A percentile compares a stretch with the other conserved stretches of the same genome.
phyloP scores from a whole-genome alignment of 768 basidiomycete species.

The Phylloporus arenicola region DNA sequence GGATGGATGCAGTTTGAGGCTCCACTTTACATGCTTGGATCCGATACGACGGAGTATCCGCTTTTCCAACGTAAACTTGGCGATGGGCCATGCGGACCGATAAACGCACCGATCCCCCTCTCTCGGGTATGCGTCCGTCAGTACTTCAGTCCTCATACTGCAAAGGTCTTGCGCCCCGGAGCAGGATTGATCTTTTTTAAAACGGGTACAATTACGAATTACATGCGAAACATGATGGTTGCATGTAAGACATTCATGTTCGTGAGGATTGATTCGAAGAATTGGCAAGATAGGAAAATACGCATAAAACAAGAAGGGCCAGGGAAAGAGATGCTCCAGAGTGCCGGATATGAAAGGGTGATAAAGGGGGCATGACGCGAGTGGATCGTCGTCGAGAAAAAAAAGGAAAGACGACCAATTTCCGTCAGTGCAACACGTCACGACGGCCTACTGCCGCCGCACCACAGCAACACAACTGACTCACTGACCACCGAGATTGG shows the following conservation, averaged over 20 bases:
- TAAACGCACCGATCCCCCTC: neutral
- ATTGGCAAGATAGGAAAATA: neutral
- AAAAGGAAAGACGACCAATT: slow-evolving; percentile 35
- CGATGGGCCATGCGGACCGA: neutral
- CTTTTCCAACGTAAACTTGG: neutral
- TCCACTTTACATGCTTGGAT: too few relatives aligned
- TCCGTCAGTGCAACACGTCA: slow-evolving; percentile 34
- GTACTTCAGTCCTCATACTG: neutral
- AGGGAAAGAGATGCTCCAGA: neutral
- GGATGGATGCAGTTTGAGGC: neutral
- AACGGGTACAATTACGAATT: neutral
- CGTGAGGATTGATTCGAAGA: neutral
- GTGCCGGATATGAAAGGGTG: neutral
- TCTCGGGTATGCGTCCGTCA: neutral
- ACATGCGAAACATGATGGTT: neutral
- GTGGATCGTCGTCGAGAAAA: neutral
- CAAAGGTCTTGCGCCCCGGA: neutral
- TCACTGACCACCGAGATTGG: slow-evolving; percentile 65
- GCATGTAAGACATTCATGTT: neutral
- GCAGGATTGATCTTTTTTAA: neutral
- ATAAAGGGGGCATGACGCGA: neutral
- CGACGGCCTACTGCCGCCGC: neutral
- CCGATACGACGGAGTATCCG: too few relatives aligned
- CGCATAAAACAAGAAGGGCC: neutral
- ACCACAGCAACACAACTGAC: slow-evolving; percentile 24